Evolutionary conservation across 306 rosid genomes (phyloP).

Genomic region (Cucumis sativus): Cucumber_9930_V3 NC_026658.2:25219001-25219500

Average conservation of each 20-base stretch:
- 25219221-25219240: slow-evolving; percentile 96
- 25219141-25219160: not conserved
- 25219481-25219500: slow-evolving; percentile 98
- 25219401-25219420: slow-evolving; percentile 87
- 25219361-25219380: not conserved
- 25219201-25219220: slow-evolving; percentile 99
- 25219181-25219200: slow-evolving; percentile 97
- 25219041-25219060: slow-evolving; percentile 95
- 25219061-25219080: slow-evolving; percentile 77
- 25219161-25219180: slow-evolving; percentile 57
- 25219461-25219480: slow-evolving; percentile 88
- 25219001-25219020: slow-evolving; percentile 67
- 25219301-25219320: not conserved
- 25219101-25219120: not conserved
- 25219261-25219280: slow-evolving; percentile 88
- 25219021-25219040: slow-evolving; percentile 76
- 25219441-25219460: slow-evolving; percentile 89
- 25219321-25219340: not conserved
- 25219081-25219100: slow-evolving; percentile 62
- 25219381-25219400: slow-evolving; percentile 12
- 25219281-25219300: slow-evolving; percentile 29
- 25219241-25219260: slow-evolving; percentile 98
- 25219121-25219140: not conserved
- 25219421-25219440: slow-evolving; percentile 84
- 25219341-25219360: not conserved